Evolutionary conservation across 1,284 basidiomycete species (phyloP).

Genomic region (Moesziomyces globuligerus): DNA sequence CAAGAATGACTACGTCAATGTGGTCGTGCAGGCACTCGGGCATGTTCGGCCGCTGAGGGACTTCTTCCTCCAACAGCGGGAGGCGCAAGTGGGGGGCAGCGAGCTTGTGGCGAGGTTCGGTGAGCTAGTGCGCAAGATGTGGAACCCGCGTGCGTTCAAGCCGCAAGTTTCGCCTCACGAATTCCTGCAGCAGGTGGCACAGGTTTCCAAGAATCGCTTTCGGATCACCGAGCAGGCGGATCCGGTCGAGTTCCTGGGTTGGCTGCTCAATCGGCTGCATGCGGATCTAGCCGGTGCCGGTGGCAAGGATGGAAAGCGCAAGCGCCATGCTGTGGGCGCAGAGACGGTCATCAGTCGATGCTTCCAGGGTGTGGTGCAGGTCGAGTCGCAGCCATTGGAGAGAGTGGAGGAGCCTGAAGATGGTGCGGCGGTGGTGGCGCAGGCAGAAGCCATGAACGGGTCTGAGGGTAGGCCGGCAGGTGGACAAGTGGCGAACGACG

Average conservation of each 20-base stretch:
- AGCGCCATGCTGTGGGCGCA: conserved; percentile 13
- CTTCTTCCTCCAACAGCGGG: conserved; percentile 69
- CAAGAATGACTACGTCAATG: conserved; percentile 95
- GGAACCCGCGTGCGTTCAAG: conserved; percentile 83
- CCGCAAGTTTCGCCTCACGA: conserved; percentile 98
- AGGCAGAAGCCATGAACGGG: conserved; percentile 6
- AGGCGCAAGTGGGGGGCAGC: conserved; percentile 60
- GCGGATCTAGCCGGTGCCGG: conserved; percentile 74
- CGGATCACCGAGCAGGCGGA: conserved; percentile 92
- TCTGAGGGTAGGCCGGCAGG: conserved; percentile 38
- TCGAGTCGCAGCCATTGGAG: conserved; percentile 79
- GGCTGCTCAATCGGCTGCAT: conserved; percentile 93
- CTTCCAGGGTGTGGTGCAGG: conserved; percentile 91
- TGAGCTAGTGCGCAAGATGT: conserved; percentile 86
- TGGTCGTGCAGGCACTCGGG: conserved; percentile 90
- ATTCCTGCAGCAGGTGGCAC: conserved; percentile 93
- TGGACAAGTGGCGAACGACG: conserved; percentile 57
- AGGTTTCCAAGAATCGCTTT: conserved; percentile 87
- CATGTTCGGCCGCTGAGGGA: conserved; percentile 91
- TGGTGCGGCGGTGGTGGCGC: conserved; percentile 4
- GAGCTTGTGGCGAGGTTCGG: conserved; percentile 85
- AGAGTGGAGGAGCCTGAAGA: conserved; percentile 6
- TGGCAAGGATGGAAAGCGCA: conserved; percentile 72
- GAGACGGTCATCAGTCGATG: conserved; percentile 81
- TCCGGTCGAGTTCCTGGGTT: conserved; percentile 93